Evolutionary conservation across 306 rosid species (phyloP), one percentile per base, ranked within the genome.

Genomic region (Cicer yamashitae): DNA sequence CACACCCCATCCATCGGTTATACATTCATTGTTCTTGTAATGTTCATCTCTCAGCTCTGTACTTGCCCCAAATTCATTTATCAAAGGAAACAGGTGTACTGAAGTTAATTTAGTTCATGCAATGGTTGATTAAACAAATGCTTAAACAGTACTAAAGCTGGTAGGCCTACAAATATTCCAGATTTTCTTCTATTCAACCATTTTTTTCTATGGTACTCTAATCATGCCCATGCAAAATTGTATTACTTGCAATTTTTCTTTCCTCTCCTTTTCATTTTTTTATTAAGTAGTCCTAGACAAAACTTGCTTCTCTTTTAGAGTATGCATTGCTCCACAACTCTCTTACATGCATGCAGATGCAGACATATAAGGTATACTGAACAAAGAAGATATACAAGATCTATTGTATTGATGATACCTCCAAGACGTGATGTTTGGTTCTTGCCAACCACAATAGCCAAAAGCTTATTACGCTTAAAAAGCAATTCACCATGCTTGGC

Each of bases 401-500:
- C 53, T 79, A 25, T 25, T 41, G 57, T 13, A 63, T 38, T 56
- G 58, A 51, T 74, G 48, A 74, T 79, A 84, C 85, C 77, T 82
- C 73, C 62, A 59, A 80, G 69, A 43, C 40, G 87, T 63, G 82
- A 80, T 20, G 45, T 73, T 67, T 76, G 80, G 65, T 70, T 77
- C 70, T 84, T 74, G 65, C 77, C 70, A 77, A 70, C 65, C 48
- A 77, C 34, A 60, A 77, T 66, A 51, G 77, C 15, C 69, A 89
- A 82, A 84, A 77, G 74, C 77, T 82, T 86, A 80, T 73, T 87
- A 62, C 78, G 79, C 58, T 88, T 84, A 56, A 81, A 86, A 76
- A 45, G 51, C 72, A 84, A 83, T 46, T 82, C 82, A 59, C 72
- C 57, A 53, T 72, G 82, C 70, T 65, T 77, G 67, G 60, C 62